Conservation (phyloP, 2,329 filamentous ascomycete species). For the Aspergillus caelatus region DNA sequence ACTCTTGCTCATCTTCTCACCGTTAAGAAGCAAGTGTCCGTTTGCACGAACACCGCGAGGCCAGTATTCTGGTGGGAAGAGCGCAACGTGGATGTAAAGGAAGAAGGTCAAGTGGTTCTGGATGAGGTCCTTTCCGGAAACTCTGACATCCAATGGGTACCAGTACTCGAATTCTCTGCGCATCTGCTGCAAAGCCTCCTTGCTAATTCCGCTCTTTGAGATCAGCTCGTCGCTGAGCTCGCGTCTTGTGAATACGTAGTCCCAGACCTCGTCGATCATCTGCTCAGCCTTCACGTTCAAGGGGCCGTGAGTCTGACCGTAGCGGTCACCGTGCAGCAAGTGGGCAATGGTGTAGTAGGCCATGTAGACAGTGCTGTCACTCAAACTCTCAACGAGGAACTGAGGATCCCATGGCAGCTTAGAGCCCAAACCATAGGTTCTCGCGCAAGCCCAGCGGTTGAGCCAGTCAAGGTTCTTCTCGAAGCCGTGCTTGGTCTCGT, state of each 20-base stretch:
- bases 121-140: constrained; percentile 90
- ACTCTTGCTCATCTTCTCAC: constrained; percentile 98
- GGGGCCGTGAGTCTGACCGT: constrained; percentile 71
- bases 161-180: constrained; percentile 94
- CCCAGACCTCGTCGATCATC: constrained; percentile 95
- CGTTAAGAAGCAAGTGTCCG: constrained; percentile 90
- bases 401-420: constrained; percentile 91
- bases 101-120: constrained; percentile 95
- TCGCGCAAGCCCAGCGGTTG: constrained; percentile 91
- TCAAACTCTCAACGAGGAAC: constrained; percentile 90
- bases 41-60: constrained; percentile 84
- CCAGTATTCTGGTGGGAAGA: constrained; percentile 89
- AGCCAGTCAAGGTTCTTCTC: constrained; percentile 88
- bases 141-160: constrained; percentile 87
- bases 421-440: constrained; percentile 88
- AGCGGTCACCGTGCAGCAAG: constrained; percentile 79
- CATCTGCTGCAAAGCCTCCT: constrained; percentile 75
- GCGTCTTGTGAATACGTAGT: constrained; percentile 84
- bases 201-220: constrained; percentile 69
- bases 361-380: constrained; percentile 86
- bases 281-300: constrained; percentile 76
- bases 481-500: constrained; percentile 77
- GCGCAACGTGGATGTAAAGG: constrained; percentile 87
- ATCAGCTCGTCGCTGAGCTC: constrained; percentile 69
- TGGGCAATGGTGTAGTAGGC: constrained; percentile 65